Conservation (phyloP, 1,139 yeast species). For the Yamadazyma friedrichii region DNA sequence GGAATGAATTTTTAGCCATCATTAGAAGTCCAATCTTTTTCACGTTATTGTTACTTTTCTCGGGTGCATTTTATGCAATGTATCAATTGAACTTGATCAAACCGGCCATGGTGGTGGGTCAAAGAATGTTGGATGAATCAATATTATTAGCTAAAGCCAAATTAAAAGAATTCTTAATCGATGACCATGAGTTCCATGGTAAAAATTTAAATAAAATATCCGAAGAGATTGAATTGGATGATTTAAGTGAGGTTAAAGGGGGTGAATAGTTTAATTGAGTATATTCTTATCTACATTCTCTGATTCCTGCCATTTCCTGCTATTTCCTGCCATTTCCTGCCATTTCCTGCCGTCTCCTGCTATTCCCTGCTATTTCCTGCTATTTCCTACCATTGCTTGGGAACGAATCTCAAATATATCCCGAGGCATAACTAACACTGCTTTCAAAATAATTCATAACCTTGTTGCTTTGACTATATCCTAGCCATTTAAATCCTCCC, state of each 20-base stretch:
- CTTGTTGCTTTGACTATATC: slow-evolving; percentile 74
- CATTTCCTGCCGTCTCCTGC: not conserved
- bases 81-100: slow-evolving; percentile 72
- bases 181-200: slow-evolving; percentile 29
- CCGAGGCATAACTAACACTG: slow-evolving; percentile 90
- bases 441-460: slow-evolving; percentile 56
- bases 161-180: slow-evolving; percentile 48
- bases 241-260: slow-evolving; percentile 5
- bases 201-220: slow-evolving; percentile 23
- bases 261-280: not conserved
- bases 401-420: too few species aligned
- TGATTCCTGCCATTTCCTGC: not conserved
- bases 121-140: slow-evolving; percentile 58
- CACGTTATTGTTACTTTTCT: slow-evolving; percentile 52
- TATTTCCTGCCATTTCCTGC: not conserved
- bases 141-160: slow-evolving; percentile 57
- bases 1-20: slow-evolving; percentile 94
- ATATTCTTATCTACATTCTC: not conserved
- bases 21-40: slow-evolving; percentile 80
- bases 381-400: too few species aligned
- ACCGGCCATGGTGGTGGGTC: slow-evolving; percentile 64
- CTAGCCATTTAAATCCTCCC: slow-evolving; percentile 62
- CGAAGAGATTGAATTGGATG: slow-evolving; percentile 9
- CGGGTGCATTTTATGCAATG: slow-evolving; percentile 65
- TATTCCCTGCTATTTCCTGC: not conserved